These are phyloP conservation scores for Berkeleyomyces rouxiae DNA, from an alignment of 2,329 filamentous ascomycete genomes.

Conservation along the genomic window DNA sequence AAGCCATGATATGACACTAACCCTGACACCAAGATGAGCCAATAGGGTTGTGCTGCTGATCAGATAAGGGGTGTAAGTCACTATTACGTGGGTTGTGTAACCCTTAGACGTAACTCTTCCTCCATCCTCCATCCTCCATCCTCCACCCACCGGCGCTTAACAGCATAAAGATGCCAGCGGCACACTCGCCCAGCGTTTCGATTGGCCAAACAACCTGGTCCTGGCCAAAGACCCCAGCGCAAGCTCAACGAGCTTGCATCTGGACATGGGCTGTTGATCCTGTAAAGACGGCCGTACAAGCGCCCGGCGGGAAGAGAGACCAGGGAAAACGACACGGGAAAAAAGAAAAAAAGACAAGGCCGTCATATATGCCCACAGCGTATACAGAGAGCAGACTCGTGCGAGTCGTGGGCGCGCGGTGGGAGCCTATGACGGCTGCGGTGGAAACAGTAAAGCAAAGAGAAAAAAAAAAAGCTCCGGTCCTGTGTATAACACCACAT, in stretches of 20 bases:
- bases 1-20: background rate
- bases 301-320: background rate
- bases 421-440: background rate
- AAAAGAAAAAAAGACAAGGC: background rate
- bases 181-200: background rate
- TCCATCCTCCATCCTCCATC: background rate
- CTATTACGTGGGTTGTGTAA: too few species aligned
- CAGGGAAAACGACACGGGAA: background rate
- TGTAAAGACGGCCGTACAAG: background rate
- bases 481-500: background rate
- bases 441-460: background rate
- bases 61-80: background rate
- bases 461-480: background rate
- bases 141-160: background rate
- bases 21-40: background rate
- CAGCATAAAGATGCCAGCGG: background rate
- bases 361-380: background rate
- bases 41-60: background rate
- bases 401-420: too few species aligned
- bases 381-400: background rate
- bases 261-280: background rate
- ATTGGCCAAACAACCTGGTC: background rate
- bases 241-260: background rate
- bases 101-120: background rate
- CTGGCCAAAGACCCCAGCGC: background rate